phyloP scores from a whole-genome alignment of 1,284 basidiomycete genomes.

The Malassezia slooffiae region DNA sequence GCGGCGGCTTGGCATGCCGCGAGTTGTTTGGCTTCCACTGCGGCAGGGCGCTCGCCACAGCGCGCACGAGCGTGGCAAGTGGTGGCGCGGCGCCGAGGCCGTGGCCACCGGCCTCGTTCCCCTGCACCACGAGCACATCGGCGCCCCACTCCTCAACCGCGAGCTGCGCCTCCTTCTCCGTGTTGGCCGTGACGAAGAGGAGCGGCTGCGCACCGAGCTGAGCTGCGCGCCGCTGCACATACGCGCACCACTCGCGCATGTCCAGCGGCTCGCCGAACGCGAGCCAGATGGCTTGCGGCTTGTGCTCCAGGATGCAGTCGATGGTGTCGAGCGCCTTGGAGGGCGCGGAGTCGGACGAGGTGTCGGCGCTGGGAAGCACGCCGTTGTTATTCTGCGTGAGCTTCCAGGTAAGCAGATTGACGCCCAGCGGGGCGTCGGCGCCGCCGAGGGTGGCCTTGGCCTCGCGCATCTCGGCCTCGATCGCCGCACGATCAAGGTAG shows the following conservation, averaged over 20 bases:
- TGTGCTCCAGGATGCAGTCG: too few species aligned
- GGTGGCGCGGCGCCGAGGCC: constrained; percentile 33
- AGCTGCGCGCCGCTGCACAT: constrained; percentile 21
- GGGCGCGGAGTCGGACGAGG: constrained; percentile 24
- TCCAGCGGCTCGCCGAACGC: constrained; percentile 32
- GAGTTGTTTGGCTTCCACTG: too few species aligned
- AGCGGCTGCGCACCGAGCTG: constrained; percentile 12
- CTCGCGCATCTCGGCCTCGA: constrained; percentile 20
- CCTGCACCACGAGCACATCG: constrained; percentile 35
- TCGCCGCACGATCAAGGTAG: constrained; percentile 19
- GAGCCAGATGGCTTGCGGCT: constrained; percentile 36
- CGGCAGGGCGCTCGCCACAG: constrained; percentile 8
- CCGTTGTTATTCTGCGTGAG: too few species aligned
- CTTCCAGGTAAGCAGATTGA: constrained; percentile 39
- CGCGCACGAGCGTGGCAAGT: constrained; percentile 21
- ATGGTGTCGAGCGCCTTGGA: constrained; percentile 18
- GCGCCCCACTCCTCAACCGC: constrained; percentile 24
- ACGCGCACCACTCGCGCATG: constrained; percentile 20
- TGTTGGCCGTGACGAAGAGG: constrained; percentile 32
- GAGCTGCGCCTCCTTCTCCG: constrained; percentile 20
- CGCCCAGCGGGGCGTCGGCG: constrained; percentile 27
- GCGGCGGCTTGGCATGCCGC: constrained; percentile 16
- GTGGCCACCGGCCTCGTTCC: constrained; percentile 37
- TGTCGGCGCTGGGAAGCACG: constrained; percentile 14
- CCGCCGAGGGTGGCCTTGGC: constrained; percentile 17